phyloP scores from a whole-genome alignment of 768 basidiomycete species.

The Lactarius psammicola region DNA sequence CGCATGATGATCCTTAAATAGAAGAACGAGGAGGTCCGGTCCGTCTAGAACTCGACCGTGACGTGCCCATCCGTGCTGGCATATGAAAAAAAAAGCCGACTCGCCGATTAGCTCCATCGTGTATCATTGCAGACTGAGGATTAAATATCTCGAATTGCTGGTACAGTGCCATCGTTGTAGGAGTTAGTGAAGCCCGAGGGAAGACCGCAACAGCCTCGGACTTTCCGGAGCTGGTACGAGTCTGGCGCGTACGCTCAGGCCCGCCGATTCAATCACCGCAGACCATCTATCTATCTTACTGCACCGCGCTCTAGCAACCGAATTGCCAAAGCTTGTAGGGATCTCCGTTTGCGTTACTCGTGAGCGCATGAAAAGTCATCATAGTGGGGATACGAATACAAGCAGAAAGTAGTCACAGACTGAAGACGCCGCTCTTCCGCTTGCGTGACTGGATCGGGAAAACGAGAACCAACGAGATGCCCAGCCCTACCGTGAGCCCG shows the following conservation, averaged over 20 bases:
- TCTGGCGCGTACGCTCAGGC: background rate
- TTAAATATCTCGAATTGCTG: too few species aligned
- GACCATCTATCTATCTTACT: too few species aligned
- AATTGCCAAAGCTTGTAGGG: background rate
- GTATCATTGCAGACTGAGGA: too few species aligned
- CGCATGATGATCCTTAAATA: too few species aligned
- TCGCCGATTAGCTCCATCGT: too few species aligned
- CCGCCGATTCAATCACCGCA: background rate
- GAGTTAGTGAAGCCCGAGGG: too few species aligned
- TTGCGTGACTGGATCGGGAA: slow-evolving; percentile 60
- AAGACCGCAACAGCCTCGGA: background rate
- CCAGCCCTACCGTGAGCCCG: slow-evolving; percentile 77
- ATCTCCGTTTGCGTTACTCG: background rate
- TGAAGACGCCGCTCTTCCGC: slow-evolving; percentile 61
- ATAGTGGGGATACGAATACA: background rate
- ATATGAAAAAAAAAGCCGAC: too few species aligned
- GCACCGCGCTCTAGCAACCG: background rate
- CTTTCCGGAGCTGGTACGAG: background rate
- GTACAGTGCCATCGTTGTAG: too few species aligned
- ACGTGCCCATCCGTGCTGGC: too few species aligned
- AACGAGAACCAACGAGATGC: slow-evolving; percentile 64
- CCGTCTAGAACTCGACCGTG: too few species aligned
- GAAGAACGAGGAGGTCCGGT: too few species aligned
- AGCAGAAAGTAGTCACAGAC: slow-evolving; percentile 41
- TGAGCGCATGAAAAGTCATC: background rate